These are phyloP conservation scores for Diaporthe vaccinii DNA, from an alignment of 2,329 filamentous ascomycete species.

Conservation along the genomic window DNA sequence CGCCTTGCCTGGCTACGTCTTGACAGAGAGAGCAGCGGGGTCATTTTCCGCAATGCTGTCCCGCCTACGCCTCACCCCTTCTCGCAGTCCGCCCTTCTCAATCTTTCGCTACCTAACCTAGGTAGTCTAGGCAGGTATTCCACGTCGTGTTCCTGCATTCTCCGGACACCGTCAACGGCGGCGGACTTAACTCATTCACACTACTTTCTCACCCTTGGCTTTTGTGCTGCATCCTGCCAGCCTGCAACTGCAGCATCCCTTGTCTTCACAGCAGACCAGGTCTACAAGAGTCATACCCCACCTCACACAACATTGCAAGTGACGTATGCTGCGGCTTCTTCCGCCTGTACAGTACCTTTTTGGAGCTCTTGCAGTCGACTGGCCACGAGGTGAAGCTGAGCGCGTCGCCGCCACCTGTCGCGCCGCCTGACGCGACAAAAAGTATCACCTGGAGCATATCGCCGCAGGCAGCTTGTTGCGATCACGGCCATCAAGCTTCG, in stretches of 20 bases:
- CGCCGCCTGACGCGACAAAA: slow-evolving; percentile 26
- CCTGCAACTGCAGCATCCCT: slow-evolving; percentile 27
- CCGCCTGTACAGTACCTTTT: neutral
- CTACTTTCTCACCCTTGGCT: neutral
- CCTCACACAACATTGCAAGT: slow-evolving; percentile 18
- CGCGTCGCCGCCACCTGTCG: slow-evolving; percentile 24
- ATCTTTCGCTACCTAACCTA: neutral
- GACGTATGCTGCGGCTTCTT: slow-evolving; percentile 36
- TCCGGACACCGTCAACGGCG: neutral
- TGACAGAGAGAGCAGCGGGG: neutral
- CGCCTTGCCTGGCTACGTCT: neutral
- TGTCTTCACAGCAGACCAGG: slow-evolving; percentile 3
- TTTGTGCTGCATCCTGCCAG: neutral
- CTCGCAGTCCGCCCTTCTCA: neutral
- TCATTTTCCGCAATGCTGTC: neutral
- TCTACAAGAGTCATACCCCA: neutral
- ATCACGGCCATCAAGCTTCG: neutral
- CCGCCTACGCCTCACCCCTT: neutral
- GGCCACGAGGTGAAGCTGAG: neutral
- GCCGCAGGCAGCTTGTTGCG: neutral
- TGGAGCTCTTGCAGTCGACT: neutral
- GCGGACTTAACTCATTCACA: neutral
- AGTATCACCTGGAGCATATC: neutral
- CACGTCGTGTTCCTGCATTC: slow-evolving; percentile 26
- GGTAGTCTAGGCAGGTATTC: neutral